Conservation (phyloP, 163 green algal genomes). For the Chlorella variabilis region DNA sequence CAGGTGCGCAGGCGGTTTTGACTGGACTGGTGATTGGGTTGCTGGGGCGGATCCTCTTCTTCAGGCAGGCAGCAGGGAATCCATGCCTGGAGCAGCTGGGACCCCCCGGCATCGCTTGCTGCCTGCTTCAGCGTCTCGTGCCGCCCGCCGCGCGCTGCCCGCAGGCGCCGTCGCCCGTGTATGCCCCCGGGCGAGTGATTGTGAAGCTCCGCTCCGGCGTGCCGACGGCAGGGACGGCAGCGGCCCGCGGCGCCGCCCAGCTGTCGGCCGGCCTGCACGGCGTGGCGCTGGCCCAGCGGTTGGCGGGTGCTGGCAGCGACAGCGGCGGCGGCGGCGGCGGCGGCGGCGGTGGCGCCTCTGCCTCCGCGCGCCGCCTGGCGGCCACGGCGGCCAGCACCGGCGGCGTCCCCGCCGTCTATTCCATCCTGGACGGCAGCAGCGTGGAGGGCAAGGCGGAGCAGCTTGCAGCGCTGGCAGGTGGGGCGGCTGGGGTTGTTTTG, state of each 20-base stretch:
- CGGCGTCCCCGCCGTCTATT: conserved; percentile 12
- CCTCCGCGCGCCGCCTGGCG: not conserved
- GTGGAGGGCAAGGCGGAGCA: conserved; percentile 39
- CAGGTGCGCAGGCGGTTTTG: too few species aligned
- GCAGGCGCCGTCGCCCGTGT: not conserved
- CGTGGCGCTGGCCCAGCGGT: not conserved
- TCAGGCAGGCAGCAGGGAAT: too few species aligned
- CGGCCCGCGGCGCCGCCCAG: not conserved
- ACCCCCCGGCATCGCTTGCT: too few species aligned
- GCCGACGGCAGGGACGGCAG: not conserved
- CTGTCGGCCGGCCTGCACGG: conserved; percentile 5
- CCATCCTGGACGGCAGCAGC: conserved; percentile 38
- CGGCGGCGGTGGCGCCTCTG: not conserved
- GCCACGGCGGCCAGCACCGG: too few species aligned
- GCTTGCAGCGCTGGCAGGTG: conserved; percentile 27
- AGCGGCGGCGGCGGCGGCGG: not conserved
- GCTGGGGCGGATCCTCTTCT: too few species aligned
- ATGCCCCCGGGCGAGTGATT: not conserved
- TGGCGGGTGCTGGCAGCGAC: not conserved
- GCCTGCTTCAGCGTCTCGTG: not conserved
- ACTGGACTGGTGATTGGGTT: too few species aligned
- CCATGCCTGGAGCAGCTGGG: too few species aligned
- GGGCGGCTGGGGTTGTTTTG: not conserved
- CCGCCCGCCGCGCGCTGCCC: too few species aligned
- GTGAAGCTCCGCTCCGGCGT: not conserved